phyloP scores from a whole-genome alignment of 352 stramenopile genomes.

The Phytophthora colocasiae region DNA sequence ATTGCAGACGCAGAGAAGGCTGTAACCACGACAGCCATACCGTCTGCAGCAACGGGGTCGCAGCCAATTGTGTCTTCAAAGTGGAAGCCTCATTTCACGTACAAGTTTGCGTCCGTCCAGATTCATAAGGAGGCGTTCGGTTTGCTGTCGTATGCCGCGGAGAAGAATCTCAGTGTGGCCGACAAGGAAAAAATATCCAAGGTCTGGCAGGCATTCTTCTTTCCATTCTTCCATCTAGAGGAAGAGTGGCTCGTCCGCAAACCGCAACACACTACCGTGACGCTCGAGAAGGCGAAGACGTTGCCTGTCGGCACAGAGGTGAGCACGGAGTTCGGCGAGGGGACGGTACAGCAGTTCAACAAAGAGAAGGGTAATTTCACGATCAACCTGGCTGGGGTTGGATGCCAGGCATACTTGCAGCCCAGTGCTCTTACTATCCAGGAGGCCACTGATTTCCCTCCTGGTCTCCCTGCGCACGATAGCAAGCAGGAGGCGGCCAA shows the following conservation, averaged over 20 bases:
- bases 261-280: constrained; percentile 71
- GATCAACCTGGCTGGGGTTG: constrained; percentile 69
- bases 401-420: constrained; percentile 76
- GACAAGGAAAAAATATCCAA: constrained; percentile 90
- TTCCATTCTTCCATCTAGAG: constrained; percentile 85
- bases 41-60: constrained; percentile 2
- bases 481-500: constrained; percentile 62
- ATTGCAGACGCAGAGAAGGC: constrained; percentile 13
- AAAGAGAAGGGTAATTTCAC: constrained; percentile 62
- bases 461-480: constrained; percentile 67
- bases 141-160: constrained; percentile 77
- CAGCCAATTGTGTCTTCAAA: constrained; percentile 13
- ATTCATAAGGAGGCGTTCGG: constrained; percentile 89
- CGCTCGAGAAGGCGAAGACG: constrained; percentile 68
- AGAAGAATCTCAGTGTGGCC: constrained; percentile 81
- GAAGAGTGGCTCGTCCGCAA: constrained; percentile 87
- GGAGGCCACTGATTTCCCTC: constrained; percentile 77
- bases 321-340: constrained; percentile 82
- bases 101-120: constrained; percentile 74
- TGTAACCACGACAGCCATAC: constrained; percentile 9
- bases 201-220: constrained; percentile 86
- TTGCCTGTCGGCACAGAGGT: constrained; percentile 77
- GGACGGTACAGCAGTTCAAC: constrained; percentile 84
- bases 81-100: constrained; percentile 81
- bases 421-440: constrained; percentile 78